Evolutionary conservation across 306 rosid species (phyloP).

Genomic region (Sphenostylis stenocarpa): DNA sequence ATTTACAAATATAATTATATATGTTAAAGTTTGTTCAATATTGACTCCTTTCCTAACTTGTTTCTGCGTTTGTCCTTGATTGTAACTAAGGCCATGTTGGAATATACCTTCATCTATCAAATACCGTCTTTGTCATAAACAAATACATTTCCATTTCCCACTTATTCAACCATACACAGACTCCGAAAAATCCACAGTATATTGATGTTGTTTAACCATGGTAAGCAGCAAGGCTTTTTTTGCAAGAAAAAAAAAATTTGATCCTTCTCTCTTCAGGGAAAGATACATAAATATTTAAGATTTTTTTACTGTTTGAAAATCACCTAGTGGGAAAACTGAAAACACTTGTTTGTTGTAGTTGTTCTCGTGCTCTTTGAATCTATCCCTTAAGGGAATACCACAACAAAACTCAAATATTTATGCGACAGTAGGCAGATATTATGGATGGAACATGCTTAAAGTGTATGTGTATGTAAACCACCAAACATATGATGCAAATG

Average conservation of each 20-base stretch:
- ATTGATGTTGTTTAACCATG: background rate
- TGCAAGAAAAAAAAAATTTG: conserved; percentile 17
- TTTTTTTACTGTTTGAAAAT: background rate
- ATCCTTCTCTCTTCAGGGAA: conserved; percentile 9
- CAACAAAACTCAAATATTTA: background rate
- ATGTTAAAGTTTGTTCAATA: background rate
- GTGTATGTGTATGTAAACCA: background rate
- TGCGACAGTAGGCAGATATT: background rate
- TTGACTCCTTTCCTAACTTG: background rate
- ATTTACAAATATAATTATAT: background rate
- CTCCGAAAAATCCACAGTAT: background rate
- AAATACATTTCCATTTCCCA: conserved; percentile 1
- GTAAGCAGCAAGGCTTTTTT: background rate
- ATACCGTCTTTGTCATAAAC: background rate
- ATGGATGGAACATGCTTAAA: background rate
- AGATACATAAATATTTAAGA: background rate
- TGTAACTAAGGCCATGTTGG: background rate
- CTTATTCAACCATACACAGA: background rate
- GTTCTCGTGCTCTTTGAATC: background rate
- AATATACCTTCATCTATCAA: background rate
- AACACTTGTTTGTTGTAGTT: background rate
- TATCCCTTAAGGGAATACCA: background rate
- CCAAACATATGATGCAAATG: background rate
- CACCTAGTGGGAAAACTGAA: background rate
- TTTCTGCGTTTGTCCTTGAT: background rate